Evolutionary conservation across 2,329 filamentous ascomycete genomes (phyloP).

Genomic region (Pyrenophora tritici-repentis): DNA sequence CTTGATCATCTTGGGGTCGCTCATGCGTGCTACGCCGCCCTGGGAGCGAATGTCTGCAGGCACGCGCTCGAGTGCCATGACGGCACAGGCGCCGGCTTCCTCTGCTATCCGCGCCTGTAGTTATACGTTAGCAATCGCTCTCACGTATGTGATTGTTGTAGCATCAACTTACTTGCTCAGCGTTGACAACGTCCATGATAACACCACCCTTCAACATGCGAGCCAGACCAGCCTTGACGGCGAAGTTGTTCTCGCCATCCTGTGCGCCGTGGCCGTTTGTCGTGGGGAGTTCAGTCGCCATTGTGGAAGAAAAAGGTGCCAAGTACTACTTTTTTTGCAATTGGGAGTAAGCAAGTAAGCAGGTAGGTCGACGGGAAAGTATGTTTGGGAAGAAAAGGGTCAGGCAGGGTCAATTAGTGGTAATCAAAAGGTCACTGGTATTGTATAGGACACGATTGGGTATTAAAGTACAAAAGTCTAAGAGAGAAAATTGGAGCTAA

Average conservation of each 20-base stretch:
- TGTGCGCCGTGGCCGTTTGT: slow-evolving; percentile 51
- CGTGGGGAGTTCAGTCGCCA: slow-evolving; percentile 56
- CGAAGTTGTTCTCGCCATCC: slow-evolving; percentile 66
- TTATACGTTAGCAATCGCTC: not conserved
- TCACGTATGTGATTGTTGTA: too few species aligned
- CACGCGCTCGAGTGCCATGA: slow-evolving; percentile 98
- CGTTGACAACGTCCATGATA: slow-evolving; percentile 98
- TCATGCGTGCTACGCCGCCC: slow-evolving; percentile 96
- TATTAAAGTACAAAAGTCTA: slow-evolving; percentile 1
- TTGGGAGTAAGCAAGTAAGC: too few species aligned
- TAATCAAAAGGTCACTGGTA: not conserved
- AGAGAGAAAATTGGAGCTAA: not conserved
- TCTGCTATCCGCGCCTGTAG: slow-evolving; percentile 88
- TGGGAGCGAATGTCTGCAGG: slow-evolving; percentile 92
- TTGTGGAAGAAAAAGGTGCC: slow-evolving; percentile 24
- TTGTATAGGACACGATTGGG: not conserved
- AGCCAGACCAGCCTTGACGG: slow-evolving; percentile 91
- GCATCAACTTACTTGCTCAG: slow-evolving; percentile 66
- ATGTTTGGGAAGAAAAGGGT: not conserved
- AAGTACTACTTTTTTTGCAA: too few species aligned
- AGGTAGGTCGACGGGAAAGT: not conserved
- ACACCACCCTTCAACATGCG: slow-evolving; percentile 99
- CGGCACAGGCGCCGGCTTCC: slow-evolving; percentile 91
- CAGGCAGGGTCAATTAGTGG: slow-evolving; percentile 3
- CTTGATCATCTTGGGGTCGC: slow-evolving; percentile 90